Evolutionary conservation across 768 basidiomycete genomes (phyloP).

Genomic region (Leccinum rimulosum): DNA sequence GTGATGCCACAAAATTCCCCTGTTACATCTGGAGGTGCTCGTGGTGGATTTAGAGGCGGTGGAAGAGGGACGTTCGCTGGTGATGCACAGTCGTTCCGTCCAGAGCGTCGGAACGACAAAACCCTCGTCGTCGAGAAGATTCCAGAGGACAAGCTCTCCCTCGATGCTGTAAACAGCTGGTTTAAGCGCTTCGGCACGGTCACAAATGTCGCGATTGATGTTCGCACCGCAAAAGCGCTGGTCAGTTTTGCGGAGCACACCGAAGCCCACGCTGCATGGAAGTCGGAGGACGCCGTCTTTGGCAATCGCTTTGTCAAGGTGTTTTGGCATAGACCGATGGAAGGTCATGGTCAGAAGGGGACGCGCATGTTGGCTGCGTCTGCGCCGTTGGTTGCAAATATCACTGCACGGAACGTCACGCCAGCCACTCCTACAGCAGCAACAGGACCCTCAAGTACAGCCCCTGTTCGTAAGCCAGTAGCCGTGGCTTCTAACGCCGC

Average conservation of each 20-base stretch:
- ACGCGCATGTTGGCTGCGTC: slow-evolving; percentile 78
- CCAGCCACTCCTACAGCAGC: slow-evolving; percentile 39
- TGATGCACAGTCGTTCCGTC: slow-evolving; percentile 64
- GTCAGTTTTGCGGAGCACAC: slow-evolving; percentile 83
- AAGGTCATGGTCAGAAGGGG: slow-evolving; percentile 82
- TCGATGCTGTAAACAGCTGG: slow-evolving; percentile 79
- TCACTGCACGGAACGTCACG: slow-evolving; percentile 48
- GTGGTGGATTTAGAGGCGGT: slow-evolving; percentile 46
- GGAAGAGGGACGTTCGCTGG: slow-evolving; percentile 60
- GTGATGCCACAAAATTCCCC: slow-evolving; percentile 21
- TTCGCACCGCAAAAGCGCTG: slow-evolving; percentile 69
- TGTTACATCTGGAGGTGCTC: slow-evolving; percentile 35
- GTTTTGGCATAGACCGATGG: slow-evolving; percentile 93
- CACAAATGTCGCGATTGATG: slow-evolving; percentile 88
- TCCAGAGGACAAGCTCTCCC: slow-evolving; percentile 75
- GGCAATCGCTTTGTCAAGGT: slow-evolving; percentile 93
- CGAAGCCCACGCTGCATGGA: slow-evolving; percentile 88
- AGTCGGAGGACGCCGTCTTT: slow-evolving; percentile 92
- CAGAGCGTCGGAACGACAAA: slow-evolving; percentile 66
- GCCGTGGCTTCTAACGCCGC: slow-evolving; percentile 33
- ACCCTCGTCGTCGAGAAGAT: slow-evolving; percentile 95
- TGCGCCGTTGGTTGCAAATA: slow-evolving; percentile 70
- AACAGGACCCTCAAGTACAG: slow-evolving; percentile 22
- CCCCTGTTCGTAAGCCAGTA: slow-evolving; percentile 38
- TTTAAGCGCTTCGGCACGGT: slow-evolving; percentile 92